Evolutionary conservation across 2,329 filamentous ascomycete species (phyloP), one percentile per base, ranked within the genome.

Genomic region (Aspergillus hiratsukae): DNA sequence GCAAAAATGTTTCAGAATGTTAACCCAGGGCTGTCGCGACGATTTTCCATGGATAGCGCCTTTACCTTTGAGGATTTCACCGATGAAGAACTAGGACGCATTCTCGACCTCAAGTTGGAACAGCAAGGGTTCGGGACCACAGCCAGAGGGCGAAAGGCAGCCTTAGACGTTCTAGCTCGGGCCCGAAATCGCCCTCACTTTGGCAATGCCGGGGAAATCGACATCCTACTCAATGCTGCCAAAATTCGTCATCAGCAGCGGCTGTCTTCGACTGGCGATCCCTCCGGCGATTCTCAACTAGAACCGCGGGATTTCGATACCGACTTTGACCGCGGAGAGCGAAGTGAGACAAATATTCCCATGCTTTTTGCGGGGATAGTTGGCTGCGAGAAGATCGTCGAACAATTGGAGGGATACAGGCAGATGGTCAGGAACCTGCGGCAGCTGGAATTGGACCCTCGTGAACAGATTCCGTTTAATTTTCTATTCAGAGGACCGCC

Each of bases 201-300:
- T 66, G 84, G 89, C 1, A 92, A 93, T 63, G 88, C 84, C 0
- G 84, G 87, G 0, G 88, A 90, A 59, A 82, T 94, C 19, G 87
- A 93, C 49, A 88, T 82, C n/a, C 66, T 90, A 0, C 74, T 90
- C 0, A 78, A 83, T 50, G 67, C 69, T 0, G 82, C 86, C 0
- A 88, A 88, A 59, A 66, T 70, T 4, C 62, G 69, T 1, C 78
- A 82, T 58, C 81, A 84, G 56, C 71, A 75, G 54, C 74, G 82
- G 25, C 55, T 75, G 9, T 67, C 65, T 23, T 60, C 51, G n/a
- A 25, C 23, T 17, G 52, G 64, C 21, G 68, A 58, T 0, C 71
- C 37, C 11, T 41, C 37, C 5, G 17, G 11, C 37, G 17, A 41
- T 41, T 41, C 37, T 10, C 27, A 29, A 10, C 3, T 81, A 8